Percentiles rank a stretch among this genome's conserved stretches.
phyloP scores from a whole-genome alignment of 2,329 filamentous ascomycete species.

The Pyrenochaeta sp. region DNA sequence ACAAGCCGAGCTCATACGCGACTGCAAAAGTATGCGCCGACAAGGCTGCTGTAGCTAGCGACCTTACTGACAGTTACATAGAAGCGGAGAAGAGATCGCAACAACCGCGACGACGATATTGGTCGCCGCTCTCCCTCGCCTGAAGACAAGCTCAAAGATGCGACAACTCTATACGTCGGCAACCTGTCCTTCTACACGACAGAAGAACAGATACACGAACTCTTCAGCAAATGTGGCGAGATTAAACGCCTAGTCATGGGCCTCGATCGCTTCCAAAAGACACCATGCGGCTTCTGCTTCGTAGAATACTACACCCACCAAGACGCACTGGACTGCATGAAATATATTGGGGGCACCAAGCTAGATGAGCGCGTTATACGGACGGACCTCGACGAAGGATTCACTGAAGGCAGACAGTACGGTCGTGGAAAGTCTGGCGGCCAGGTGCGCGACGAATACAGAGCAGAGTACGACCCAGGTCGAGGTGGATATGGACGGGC shows the following conservation, averaged over 20 bases:
- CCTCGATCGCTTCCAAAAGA: constrained; percentile 95
- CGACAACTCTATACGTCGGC: constrained; percentile 95
- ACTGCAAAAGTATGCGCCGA: constrained; percentile 70
- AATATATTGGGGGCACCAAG: constrained; percentile 98
- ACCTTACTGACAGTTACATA: constrained; percentile 48
- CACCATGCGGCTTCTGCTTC: constrained; percentile 98
- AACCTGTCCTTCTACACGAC: constrained; percentile 99
- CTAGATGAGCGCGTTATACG: constrained; percentile 96
- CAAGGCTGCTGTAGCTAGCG: background rate
- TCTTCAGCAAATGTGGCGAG: constrained; percentile 94
- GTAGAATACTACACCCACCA: constrained; percentile 99
- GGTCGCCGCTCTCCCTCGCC: constrained; percentile 62
- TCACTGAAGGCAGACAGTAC: constrained; percentile 95
- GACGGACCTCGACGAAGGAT: constrained; percentile 94
- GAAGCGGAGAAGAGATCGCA: constrained; percentile 75
- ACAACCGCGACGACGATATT: constrained; percentile 65
- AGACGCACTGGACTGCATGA: constrained; percentile 97
- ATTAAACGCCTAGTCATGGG: constrained; percentile 99
- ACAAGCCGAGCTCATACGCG: constrained; percentile 95
- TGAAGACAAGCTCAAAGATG: constrained; percentile 82
- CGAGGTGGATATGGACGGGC: constrained; percentile 88
- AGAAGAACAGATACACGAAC: constrained; percentile 97
- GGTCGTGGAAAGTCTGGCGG: constrained; percentile 94
- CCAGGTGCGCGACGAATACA: constrained; percentile 96
- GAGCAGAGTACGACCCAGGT: constrained; percentile 95